A percentile compares a stretch with the other conserved stretches of the same genome.
These are phyloP conservation scores for Salix suchowensis DNA, from an alignment of 345 rosid species.

Conservation along the genomic window DNA sequence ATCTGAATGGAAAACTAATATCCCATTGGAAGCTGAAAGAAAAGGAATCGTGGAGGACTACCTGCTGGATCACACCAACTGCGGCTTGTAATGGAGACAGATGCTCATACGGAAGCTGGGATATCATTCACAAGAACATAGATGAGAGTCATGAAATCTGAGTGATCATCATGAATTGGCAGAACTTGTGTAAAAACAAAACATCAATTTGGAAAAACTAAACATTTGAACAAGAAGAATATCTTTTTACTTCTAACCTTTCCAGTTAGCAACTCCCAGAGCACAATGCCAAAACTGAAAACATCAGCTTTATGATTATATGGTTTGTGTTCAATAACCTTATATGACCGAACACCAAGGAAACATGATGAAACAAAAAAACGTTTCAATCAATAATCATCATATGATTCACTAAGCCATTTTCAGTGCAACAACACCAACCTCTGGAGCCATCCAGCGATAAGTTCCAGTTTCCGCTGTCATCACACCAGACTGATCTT, in stretches of 20 bases:
- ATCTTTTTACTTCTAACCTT: constrained; percentile 27
- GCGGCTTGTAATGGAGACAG: constrained; percentile 65
- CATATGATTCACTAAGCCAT: not conserved
- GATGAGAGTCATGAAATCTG: not conserved
- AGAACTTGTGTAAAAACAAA: not conserved
- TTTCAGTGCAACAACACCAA: constrained; percentile 18
- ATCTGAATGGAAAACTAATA: not conserved
- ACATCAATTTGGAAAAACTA: not conserved
- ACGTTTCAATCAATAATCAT: not conserved
- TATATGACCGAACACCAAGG: constrained; percentile 24
- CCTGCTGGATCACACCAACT: constrained; percentile 65
- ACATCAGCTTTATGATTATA: constrained; percentile 63
- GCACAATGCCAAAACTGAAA: constrained; percentile 57
- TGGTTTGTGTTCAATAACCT: constrained; percentile 66
- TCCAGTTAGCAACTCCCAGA: constrained; percentile 68
- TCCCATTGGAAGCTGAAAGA: not conserved
- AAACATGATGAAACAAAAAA: constrained; percentile 6
- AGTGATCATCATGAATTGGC: not conserved
- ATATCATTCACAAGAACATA: constrained; percentile 11
- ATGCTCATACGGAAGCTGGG: constrained; percentile 56
- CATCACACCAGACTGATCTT: constrained; percentile 57
- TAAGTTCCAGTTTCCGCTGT: constrained; percentile 78
- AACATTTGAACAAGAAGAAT: not conserved
- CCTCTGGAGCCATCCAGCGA: constrained; percentile 90
- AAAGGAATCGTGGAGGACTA: constrained; percentile 8